Percentiles rank a stretch among this genome's conserved stretches.
Evolutionary conservation across 1,139 yeast species (phyloP).

Genomic region (Taphrina wiesneri): DNA sequence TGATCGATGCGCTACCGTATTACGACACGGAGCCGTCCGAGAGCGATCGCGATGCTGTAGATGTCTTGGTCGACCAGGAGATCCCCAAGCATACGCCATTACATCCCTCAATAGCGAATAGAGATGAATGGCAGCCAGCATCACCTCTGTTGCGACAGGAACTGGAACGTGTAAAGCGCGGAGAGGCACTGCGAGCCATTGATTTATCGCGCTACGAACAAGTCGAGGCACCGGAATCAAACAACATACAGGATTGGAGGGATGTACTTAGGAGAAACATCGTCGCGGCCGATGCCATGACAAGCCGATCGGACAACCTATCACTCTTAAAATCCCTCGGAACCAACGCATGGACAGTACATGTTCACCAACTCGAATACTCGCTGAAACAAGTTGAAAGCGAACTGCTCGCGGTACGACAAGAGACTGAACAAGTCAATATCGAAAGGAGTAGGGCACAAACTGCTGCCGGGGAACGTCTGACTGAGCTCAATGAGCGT

Average conservation of each 20-base stretch:
- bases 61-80: constrained; percentile 18
- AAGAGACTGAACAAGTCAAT: constrained; percentile 21
- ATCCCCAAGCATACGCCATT: constrained; percentile 18
- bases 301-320: constrained; percentile 12
- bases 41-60: constrained; percentile 23
- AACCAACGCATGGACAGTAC: constrained; percentile 27
- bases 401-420: constrained; percentile 7
- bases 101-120: constrained; percentile 17
- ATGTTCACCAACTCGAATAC: constrained; percentile 16
- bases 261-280: constrained; percentile 8
- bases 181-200: constrained; percentile 15
- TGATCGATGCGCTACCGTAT: constrained; percentile 16
- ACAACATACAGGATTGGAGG: not conserved
- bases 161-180: constrained; percentile 9
- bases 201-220: constrained; percentile 27
- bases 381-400: constrained; percentile 15
- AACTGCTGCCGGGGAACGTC: constrained; percentile 8
- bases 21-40: constrained; percentile 26
- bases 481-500: constrained; percentile 1
- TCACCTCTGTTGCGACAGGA: constrained; percentile 18
- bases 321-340: constrained; percentile 20
- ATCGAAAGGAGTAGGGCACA: constrained; percentile 20
- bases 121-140: constrained; percentile 11
- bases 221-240: not conserved
- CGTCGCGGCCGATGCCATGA: constrained; percentile 24